These are phyloP conservation scores for Pneumocystis carinii DNA, from an alignment of 1,139 yeast genomes.

Conservation along the genomic window DNA sequence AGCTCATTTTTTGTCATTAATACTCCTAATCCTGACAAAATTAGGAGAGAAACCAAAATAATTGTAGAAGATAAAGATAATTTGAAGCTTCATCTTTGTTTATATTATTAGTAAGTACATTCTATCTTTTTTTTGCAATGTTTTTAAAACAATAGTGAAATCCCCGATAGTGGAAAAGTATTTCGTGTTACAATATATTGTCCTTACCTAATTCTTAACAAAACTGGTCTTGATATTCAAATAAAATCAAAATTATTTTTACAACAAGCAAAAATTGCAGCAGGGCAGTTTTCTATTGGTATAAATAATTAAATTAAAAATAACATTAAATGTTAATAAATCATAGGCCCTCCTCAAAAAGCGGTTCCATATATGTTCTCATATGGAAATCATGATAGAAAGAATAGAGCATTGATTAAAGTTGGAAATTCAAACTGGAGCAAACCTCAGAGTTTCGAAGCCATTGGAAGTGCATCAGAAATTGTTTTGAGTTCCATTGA, in stretches of 20 bases:
- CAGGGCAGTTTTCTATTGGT: constrained; percentile 8
- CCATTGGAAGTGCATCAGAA: constrained; percentile 70
- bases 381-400: constrained; percentile 46
- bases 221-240: constrained; percentile 54
- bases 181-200: constrained; percentile 48
- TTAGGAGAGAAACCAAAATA: constrained; percentile 41
- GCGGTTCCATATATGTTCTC: constrained; percentile 72
- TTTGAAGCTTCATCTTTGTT: constrained; percentile 46
- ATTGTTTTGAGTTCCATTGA: constrained; percentile 42
- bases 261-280: constrained; percentile 7
- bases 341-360: constrained; percentile 21
- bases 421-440: constrained; percentile 69
- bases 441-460: constrained; percentile 66
- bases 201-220: constrained; percentile 71
- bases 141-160: constrained; percentile 17
- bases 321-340: background rate
- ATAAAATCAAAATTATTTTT: constrained; percentile 37
- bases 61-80: constrained; percentile 44
- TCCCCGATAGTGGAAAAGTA: constrained; percentile 19
- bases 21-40: constrained; percentile 39
- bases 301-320: background rate
- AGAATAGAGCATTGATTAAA: constrained; percentile 53
- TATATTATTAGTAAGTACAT: constrained; percentile 40
- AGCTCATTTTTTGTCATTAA: constrained; percentile 70
- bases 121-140: background rate